These are phyloP conservation scores for Periconia macrospinosa DNA, from an alignment of 2,329 filamentous ascomycete genomes.

Conservation along the genomic window DNA sequence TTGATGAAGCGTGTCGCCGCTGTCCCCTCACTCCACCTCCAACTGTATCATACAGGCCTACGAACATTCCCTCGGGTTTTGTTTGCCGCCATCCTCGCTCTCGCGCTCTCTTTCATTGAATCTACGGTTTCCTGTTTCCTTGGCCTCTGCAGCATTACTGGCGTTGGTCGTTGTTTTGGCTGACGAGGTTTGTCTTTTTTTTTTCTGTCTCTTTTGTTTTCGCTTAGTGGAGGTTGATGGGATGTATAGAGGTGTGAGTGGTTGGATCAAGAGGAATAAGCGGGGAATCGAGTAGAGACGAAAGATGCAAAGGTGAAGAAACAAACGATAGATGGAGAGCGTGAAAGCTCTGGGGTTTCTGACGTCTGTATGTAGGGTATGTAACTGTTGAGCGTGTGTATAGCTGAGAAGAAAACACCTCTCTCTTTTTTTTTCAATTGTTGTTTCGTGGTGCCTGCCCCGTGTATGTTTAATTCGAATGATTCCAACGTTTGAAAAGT, in stretches of 20 bases:
- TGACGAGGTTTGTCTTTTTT: background rate
- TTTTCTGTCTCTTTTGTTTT: background rate
- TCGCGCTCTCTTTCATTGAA: background rate
- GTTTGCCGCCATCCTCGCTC: too few species aligned
- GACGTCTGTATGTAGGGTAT: background rate
- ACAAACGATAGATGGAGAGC: background rate
- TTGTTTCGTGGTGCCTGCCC: too few species aligned
- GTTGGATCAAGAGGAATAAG: background rate
- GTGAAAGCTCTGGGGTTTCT: background rate
- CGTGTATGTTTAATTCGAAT: too few species aligned
- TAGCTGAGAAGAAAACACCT: background rate
- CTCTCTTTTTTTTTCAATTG: too few species aligned
- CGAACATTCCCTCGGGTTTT: too few species aligned
- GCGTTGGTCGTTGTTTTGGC: background rate
- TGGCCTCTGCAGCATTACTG: background rate
- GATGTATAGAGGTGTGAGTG: background rate
- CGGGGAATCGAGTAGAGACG: background rate
- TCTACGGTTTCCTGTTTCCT: background rate
- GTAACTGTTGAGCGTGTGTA: background rate
- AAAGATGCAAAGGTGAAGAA: background rate
- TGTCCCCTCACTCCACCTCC: too few species aligned
- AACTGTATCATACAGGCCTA: too few species aligned
- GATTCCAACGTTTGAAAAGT: too few species aligned
- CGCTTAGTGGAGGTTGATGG: background rate
- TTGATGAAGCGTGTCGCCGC: background rate